phyloP scores from a whole-genome alignment of 73 alveolate species.

The Symbiodinium natans region DNA sequence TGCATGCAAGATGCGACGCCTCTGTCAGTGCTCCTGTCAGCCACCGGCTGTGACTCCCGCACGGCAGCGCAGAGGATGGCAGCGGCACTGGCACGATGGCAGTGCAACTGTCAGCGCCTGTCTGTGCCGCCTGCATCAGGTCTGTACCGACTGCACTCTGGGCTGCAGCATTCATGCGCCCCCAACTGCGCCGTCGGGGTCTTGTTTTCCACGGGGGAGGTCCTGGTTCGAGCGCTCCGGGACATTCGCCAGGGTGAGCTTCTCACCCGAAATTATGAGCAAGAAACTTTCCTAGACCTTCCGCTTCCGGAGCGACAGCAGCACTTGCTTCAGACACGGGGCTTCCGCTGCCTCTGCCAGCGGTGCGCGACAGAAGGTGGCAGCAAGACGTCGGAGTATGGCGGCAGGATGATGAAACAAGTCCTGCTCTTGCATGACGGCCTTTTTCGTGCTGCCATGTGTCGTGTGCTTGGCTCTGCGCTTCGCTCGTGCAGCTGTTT shows the following conservation, averaged over 20 bases:
- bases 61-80: background rate
- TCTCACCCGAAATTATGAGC: constrained; percentile 60
- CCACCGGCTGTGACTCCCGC: background rate
- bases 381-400: background rate
- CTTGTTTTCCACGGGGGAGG: constrained; percentile 70
- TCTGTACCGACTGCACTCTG: background rate
- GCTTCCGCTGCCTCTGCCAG: constrained; percentile 42
- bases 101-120: constrained; percentile 57
- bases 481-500: no score
- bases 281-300: constrained; percentile 4
- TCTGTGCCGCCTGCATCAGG: background rate
- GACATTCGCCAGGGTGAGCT: constrained; percentile 24
- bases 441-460: no score
- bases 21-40: background rate
- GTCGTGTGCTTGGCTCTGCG: no score
- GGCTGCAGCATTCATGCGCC: constrained; percentile 38
- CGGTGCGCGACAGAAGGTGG: constrained; percentile 14
- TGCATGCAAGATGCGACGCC: background rate
- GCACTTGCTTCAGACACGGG: background rate
- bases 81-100: constrained; percentile 33
- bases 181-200: constrained; percentile 89
- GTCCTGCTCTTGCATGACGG: no score
- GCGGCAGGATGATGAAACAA: background rate
- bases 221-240: constrained; percentile 54
- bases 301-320: background rate